Conservation (phyloP, 1,139 yeast species). For the Protomyces arabidopsidicola region DNA sequence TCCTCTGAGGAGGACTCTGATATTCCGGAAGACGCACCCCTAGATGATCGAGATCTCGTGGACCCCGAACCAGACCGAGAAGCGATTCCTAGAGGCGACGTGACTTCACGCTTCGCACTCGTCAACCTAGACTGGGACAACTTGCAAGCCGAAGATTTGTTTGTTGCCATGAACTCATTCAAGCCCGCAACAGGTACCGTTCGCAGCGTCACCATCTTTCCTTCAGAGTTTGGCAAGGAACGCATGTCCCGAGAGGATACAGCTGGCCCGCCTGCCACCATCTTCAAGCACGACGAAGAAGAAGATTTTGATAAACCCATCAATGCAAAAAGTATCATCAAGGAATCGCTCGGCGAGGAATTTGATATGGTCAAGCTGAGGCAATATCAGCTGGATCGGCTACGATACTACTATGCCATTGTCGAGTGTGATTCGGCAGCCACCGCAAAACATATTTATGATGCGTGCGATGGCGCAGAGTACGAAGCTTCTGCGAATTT, state of each 20-base stretch:
- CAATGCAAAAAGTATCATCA: conserved; percentile 36
- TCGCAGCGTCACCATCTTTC: conserved; percentile 67
- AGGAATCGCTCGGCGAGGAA: conserved; percentile 47
- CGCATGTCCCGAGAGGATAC: conserved; percentile 84
- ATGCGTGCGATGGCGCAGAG: conserved; percentile 89
- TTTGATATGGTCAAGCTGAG: conserved; percentile 49
- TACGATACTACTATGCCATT: conserved; percentile 91
- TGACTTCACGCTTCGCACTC: conserved; percentile 74
- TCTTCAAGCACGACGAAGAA: conserved; percentile 48
- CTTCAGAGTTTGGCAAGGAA: conserved; percentile 90
- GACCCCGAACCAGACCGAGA: conserved; percentile 56
- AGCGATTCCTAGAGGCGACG: conserved; percentile 79
- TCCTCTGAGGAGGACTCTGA: conserved; percentile 43
- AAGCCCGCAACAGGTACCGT: conserved; percentile 73
- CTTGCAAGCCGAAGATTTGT: conserved; percentile 72
- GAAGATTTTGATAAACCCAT: conserved; percentile 39
- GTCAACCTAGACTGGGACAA: conserved; percentile 98
- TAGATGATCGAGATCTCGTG: conserved; percentile 40
- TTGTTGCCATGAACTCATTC: conserved; percentile 86
- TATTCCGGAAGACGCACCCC: conserved; percentile 43
- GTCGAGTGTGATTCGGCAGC: conserved; percentile 70
- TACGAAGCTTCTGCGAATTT: conserved; percentile 93
- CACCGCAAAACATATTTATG: conserved; percentile 73
- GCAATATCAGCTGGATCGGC: conserved; percentile 68
- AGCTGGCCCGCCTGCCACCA: conserved; percentile 88